Evolutionary conservation across 495 filamentous ascomycete species (phyloP), one percentile per base, ranked within the genome.

Genomic region (Trichoderma reesei): DNA sequence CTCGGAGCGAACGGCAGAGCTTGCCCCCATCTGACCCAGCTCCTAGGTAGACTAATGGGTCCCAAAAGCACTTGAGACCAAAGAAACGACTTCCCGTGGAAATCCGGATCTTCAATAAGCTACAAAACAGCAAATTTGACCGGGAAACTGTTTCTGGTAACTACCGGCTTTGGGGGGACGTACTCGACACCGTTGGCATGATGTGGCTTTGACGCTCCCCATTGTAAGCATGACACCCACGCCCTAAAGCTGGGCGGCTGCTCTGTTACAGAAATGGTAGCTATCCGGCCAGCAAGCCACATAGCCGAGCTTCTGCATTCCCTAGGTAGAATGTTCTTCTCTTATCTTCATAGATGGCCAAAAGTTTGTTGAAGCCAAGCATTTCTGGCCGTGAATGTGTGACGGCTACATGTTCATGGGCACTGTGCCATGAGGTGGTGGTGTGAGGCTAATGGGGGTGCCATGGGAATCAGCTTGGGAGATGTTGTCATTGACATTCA

Each of bases 331-430:
- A 26, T 26, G 26, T 26, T n/a, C 46, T 54, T 18, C 51, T 56
- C 51, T 56, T 56, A 56, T 56, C 26, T 56, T 56, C 51, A 56
- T 56, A 56, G 1, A 56, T 56, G 51, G 51, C 51, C 51, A 56
- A 56, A 56, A 56, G 26, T 16, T 56, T 56, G 51, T 56, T 34
- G 51, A 56, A 56, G 51, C 51, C 51, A 31, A 33, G 51, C 31
- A 33, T 56, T 56, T 33, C 18, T 11, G 9, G 7, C 51, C 4
- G 4, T 34, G 34, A 2, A 14, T 56, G 3, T 8, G 10, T 10
- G 5, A 11, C 26, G 26, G 51, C 20, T 56, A 8, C 0, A 26
- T 26, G 26, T 31, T 34, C 51, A 26, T 26, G 26, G 51, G 51
- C 51, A 56, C 51, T 56, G 51, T 56, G 51, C 26, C 18, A 4